Evolutionary conservation across 495 filamentous ascomycete species (phyloP).

Genomic region (Parmelia sp.): DNA sequence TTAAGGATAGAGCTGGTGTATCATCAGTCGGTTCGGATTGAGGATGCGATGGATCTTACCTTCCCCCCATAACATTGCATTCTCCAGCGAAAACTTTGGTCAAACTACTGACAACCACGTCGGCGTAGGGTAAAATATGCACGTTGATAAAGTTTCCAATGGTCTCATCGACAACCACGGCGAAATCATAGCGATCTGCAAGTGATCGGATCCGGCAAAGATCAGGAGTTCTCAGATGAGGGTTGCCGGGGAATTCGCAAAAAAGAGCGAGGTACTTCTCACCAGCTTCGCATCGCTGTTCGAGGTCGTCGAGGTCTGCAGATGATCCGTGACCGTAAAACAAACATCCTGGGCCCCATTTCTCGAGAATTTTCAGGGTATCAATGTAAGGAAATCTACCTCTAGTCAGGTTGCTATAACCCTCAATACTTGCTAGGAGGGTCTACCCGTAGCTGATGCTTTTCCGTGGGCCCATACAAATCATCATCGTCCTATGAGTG

Average conservation of each 20-base stretch:
- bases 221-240: constrained; percentile 77
- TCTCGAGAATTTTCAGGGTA: constrained; percentile 88
- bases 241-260: constrained; percentile 92
- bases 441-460: constrained; percentile 63
- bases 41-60: constrained; percentile 30
- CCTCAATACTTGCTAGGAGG: constrained; percentile 10
- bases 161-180: constrained; percentile 82
- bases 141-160: constrained; percentile 95
- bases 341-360: constrained; percentile 84
- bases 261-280: constrained; percentile 81
- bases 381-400: constrained; percentile 88
- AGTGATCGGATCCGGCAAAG: constrained; percentile 69
- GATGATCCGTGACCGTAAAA: constrained; percentile 85
- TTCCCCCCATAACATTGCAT: constrained; percentile 96
- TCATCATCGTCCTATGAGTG: constrained; percentile 65
- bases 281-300: constrained; percentile 60
- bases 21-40: constrained; percentile 17
- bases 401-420: constrained; percentile 34
- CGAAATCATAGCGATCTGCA: constrained; percentile 81
- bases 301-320: constrained; percentile 80
- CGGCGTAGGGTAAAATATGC: constrained; percentile 79
- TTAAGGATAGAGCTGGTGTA: constrained; percentile 66
- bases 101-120: constrained; percentile 86
- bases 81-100: constrained; percentile 97
- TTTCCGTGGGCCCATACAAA: constrained; percentile 51